These are phyloP conservation scores for Cucurbita pepo DNA, from an alignment of 306 rosid genomes.

Conservation along the genomic window DNA sequence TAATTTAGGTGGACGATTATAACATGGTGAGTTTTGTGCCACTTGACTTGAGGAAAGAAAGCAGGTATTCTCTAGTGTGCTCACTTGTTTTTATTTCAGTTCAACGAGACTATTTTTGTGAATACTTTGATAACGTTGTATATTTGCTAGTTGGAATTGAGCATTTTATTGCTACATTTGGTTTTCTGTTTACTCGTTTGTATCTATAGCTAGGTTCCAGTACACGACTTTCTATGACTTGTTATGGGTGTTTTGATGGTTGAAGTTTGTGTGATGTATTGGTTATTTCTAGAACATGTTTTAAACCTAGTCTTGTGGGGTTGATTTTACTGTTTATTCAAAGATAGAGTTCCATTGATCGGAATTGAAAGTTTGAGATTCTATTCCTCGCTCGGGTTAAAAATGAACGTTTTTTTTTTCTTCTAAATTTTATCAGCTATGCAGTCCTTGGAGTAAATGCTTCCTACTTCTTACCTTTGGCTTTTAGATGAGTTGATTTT, in stretches of 20 bases:
- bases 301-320: neutral
- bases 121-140: neutral
- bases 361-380: too few relatives aligned
- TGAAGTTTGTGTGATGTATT: neutral
- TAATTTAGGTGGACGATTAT: constrained; percentile 40
- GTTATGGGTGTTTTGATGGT: neutral
- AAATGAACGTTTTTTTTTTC: too few relatives aligned
- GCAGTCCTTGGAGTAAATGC: neutral
- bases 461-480: neutral
- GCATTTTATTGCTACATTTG: neutral
- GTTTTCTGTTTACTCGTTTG: neutral
- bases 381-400: too few relatives aligned
- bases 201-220: neutral
- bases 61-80: constrained; percentile 32
- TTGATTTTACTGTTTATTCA: neutral
- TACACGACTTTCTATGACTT: too few relatives aligned
- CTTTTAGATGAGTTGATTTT: neutral
- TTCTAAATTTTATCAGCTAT: too few relatives aligned
- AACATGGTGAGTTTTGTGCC: constrained; percentile 73
- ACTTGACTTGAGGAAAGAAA: constrained; percentile 76
- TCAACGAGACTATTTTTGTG: neutral
- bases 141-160: neutral
- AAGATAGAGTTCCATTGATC: neutral
- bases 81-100: neutral
- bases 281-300: neutral